phyloP scores from a whole-genome alignment of 768 basidiomycete species.

The Phanerodontia chrysosporium region DNA sequence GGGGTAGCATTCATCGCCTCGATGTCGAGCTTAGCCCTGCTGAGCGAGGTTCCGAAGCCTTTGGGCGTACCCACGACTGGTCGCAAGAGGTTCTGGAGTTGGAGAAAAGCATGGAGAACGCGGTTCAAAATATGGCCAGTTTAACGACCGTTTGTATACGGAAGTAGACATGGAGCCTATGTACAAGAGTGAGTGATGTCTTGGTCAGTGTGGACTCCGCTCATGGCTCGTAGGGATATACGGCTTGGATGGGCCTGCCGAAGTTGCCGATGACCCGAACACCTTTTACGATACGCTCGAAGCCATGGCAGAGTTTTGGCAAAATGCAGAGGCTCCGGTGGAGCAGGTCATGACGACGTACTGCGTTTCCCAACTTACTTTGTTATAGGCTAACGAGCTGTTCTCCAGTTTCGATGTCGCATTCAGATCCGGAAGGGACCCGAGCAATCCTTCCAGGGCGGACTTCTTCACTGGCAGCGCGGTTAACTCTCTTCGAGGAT shows the following conservation, averaged over 20 bases:
- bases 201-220: not conserved
- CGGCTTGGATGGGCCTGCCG: slow-evolving; percentile 7
- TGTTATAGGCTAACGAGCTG: not conserved
- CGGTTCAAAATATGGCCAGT: slow-evolving; percentile 37
- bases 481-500: slow-evolving; percentile 50
- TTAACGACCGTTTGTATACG: slow-evolving; percentile 40
- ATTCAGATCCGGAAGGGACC: slow-evolving; percentile 50
- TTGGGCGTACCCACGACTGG: slow-evolving; percentile 30
- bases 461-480: slow-evolving; percentile 55
- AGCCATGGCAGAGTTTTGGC: slow-evolving; percentile 53
- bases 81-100: slow-evolving; percentile 37
- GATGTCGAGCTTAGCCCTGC: slow-evolving; percentile 29
- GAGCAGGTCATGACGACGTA: slow-evolving; percentile 65
- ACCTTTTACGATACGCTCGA: slow-evolving; percentile 47
- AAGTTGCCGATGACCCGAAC: slow-evolving; percentile 28
- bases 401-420: slow-evolving; percentile 62
- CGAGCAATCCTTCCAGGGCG: slow-evolving; percentile 37
- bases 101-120: slow-evolving; percentile 22
- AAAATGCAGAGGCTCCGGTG: slow-evolving; percentile 39
- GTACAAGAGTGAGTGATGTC: slow-evolving; percentile 48
- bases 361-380: slow-evolving; percentile 10
- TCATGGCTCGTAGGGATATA: slow-evolving; percentile 17
- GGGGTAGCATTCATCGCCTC: slow-evolving; percentile 42
- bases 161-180: slow-evolving; percentile 46
- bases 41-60: not conserved